Evolutionary conservation across 192 early-diverging fungal species (phyloP).

Genomic region (Pecoramyces ruminantium): DNA sequence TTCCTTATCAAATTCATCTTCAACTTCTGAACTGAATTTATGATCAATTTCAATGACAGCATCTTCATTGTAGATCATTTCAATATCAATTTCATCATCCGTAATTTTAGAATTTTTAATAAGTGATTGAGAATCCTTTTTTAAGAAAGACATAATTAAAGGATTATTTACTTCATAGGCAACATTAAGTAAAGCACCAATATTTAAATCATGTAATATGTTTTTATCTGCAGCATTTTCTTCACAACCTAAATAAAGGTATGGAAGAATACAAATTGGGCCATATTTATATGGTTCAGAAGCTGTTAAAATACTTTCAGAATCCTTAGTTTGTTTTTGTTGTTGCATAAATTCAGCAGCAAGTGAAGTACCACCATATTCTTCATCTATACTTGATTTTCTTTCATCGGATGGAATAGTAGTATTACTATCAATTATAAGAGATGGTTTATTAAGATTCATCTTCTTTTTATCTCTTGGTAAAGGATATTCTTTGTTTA

Average conservation of each 20-base stretch:
- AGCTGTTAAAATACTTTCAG: background rate
- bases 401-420: background rate
- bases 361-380: background rate
- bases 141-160: background rate
- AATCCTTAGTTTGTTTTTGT: background rate
- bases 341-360: background rate
- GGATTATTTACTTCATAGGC: slow-evolving; percentile 55
- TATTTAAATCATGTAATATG: slow-evolving; percentile 21
- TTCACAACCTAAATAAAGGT: slow-evolving; percentile 49
- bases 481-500: background rate
- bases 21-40: background rate
- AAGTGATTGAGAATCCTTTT: background rate
- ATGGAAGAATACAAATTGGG: slow-evolving; percentile 43
- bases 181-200: slow-evolving; percentile 55
- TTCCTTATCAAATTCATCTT: background rate
- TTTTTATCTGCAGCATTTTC: slow-evolving; percentile 34
- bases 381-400: background rate
- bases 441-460: background rate
- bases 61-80: background rate
- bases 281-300: slow-evolving; percentile 23
- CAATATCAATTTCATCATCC: background rate
- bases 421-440: background rate
- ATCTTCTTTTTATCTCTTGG: background rate
- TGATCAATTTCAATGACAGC: background rate
- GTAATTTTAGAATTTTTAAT: background rate